Evolutionary conservation across 129 eudicot genomes (phyloP).

Genomic region (Artemisia tridentata): DNA sequence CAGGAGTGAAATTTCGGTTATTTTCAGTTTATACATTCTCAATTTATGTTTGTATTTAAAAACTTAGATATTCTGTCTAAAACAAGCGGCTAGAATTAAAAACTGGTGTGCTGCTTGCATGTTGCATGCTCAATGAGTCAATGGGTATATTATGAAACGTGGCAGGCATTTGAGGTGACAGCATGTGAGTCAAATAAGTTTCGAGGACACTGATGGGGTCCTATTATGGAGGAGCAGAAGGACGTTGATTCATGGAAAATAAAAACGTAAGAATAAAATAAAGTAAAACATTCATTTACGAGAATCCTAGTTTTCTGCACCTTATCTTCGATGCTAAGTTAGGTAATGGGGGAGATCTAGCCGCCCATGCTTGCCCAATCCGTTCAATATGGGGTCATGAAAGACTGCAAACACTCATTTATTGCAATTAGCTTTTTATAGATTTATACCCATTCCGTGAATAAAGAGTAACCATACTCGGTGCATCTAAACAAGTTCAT

Average conservation of each 20-base stretch:
- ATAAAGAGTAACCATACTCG: not conserved
- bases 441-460: not conserved
- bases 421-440: not conserved
- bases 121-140: too few species aligned
- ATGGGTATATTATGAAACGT: not conserved
- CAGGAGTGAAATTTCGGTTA: conserved; percentile 15
- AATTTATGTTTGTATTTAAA: too few species aligned
- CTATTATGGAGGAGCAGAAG: conserved; percentile 36
- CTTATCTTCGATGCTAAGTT: conserved; percentile 28
- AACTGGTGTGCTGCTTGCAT: not conserved
- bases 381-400: conserved; percentile 2
- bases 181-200: conserved; percentile 19
- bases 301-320: conserved; percentile 29
- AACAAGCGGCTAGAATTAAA: not conserved
- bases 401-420: conserved; percentile 14
- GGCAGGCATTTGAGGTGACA: conserved; percentile 2
- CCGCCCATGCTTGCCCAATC: conserved; percentile 36
- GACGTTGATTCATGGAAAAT: conserved; percentile 11
- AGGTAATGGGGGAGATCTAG: conserved; percentile 22
- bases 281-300: conserved; percentile 17
- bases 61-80: not conserved
- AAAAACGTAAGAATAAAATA: not conserved
- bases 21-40: not conserved
- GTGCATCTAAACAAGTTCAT: too few species aligned
- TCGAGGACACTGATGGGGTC: conserved; percentile 20